Conservation (phyloP, 495 filamentous ascomycete genomes). For the Cenococcum geophilum region DNA sequence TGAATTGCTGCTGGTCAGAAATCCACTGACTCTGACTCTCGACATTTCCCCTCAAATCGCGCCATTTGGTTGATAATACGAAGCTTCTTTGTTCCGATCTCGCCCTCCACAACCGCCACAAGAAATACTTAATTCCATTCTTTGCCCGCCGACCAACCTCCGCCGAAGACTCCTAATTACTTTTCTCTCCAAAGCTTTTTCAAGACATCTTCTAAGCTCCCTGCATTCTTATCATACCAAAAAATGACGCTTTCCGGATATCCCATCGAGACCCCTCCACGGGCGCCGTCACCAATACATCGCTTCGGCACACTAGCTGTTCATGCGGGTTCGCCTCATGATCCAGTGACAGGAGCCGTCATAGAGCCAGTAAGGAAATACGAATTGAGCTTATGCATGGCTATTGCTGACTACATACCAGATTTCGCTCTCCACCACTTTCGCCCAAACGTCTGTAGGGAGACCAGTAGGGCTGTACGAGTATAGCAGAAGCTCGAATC, state of each 20-base stretch:
- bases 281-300: conserved; percentile 54
- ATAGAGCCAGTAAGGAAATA: conserved; percentile 64
- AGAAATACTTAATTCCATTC: neutral
- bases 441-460: conserved; percentile 77
- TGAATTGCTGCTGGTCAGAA: neutral
- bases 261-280: conserved; percentile 53
- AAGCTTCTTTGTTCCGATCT: neutral
- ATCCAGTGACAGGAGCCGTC: conserved; percentile 86
- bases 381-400: neutral
- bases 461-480: conserved; percentile 81
- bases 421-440: conserved; percentile 95
- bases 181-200: neutral
- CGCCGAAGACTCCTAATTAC: neutral
- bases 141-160: neutral
- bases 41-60: neutral
- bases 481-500: conserved; percentile 87
- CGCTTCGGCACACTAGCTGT: conserved; percentile 90
- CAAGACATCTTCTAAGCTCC: neutral
- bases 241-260: conserved; percentile 40
- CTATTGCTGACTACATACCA: conserved; percentile 33
- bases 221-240: neutral
- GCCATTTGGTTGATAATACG: neutral
- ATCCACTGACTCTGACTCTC: neutral
- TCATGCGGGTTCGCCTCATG: conserved; percentile 84
- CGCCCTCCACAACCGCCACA: neutral